Evolutionary conservation across 2,329 filamentous ascomycete species (phyloP), one percentile per base, ranked within the genome.

Genomic region (Parafenestella ontariensis): DNA sequence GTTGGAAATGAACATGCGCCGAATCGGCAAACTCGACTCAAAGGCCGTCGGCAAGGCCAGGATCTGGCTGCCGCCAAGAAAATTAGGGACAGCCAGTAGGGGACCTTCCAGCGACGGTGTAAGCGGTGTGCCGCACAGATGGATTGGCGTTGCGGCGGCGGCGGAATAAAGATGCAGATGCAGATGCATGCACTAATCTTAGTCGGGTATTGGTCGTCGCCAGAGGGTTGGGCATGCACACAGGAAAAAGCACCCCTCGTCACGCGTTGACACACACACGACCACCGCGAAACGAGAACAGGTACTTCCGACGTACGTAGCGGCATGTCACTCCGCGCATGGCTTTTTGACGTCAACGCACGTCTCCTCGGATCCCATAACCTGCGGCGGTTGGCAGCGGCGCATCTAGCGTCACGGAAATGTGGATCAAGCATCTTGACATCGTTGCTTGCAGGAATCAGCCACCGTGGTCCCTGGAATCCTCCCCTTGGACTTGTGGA

Each of bases 1-100:
- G 10, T 77, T 88, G 43, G 86, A 88, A 72, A 87, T 88, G 85
- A 87, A 88, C 69, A 88, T 88, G 86, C 81, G 85, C 33, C 81
- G 85, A 39, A 79, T 78, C 56, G 86, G 86, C 50, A 88, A 88
- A 73, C 76, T 88, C 40, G 84, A 85, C 56, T 76, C 83, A 39
- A 82, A 83, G 48, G 74, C 74, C 21, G 78, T 81, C 15, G 83
- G 85, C 18, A 78, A 81, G 58, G 86, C 86, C 23, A 81, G 80
- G 51, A 79, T 87, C 55, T 87, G 84, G 83, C 72, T 88, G 40
- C 85, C 86, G 33, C 85, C 86, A 40, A 79, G 86, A 56, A 77
- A 79, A 59, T 49, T 62, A 28, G 68, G 62, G 46, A 57, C n/a
- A n/a, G n/a, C 69, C 23, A 64, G 54, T 52, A 67, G 62, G 59